Base-by-base conservation (phyloP, 2,329 filamentous ascomycete species). In the Trichoderma sp. region DNA sequence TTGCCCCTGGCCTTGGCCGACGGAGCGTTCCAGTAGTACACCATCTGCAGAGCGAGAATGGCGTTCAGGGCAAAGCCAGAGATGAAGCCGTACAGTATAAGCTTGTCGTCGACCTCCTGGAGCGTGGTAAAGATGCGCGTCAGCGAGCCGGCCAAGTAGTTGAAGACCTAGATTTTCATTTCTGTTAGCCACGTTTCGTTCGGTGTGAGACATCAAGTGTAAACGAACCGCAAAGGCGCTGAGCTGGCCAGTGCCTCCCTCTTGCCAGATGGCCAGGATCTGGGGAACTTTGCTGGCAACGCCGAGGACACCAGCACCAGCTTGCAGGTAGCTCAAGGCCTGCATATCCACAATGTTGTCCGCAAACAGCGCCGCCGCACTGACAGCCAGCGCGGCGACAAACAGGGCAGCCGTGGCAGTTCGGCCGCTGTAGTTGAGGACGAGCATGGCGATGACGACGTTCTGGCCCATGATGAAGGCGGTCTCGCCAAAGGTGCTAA, bases 91-190 rank as follows among this genome's bases (percentile, higher is more conserved):
- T 97, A 98, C 30, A 99, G 88, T 77, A 99, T 98, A 72, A 98
- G 87, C 83, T 95, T 95, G 82, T 99, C 96, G 81, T 97, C 93
- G 73, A 99, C 96, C 85, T 99, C 96, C 79, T 98, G 95, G 71
- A 99, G 85, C 9, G 97, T 99, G 36, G 96, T 99, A 83, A 98
- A 99, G 84, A 99, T 97, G 80, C 96, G 93, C 30, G 94, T 93
- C 72, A 98, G 89, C 57, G 94, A 97, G 50, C 97, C 96, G 76
- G 91, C 87, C 78, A 99, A 93, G 83, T 97, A 99, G 86, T 98
- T 98, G 88, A 99, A 97, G 76, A 99, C 94, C 95, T 98, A 77
- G 8, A 62, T 6, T 17, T 6, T 4, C 9, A 26, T 2, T 6
- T 50, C 9, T 11, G 36, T 73, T 57, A 75, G 17, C 64, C 13